Base-by-base conservation (phyloP, 495 filamentous ascomycete genomes). In the Xylaria castorea region DNA sequence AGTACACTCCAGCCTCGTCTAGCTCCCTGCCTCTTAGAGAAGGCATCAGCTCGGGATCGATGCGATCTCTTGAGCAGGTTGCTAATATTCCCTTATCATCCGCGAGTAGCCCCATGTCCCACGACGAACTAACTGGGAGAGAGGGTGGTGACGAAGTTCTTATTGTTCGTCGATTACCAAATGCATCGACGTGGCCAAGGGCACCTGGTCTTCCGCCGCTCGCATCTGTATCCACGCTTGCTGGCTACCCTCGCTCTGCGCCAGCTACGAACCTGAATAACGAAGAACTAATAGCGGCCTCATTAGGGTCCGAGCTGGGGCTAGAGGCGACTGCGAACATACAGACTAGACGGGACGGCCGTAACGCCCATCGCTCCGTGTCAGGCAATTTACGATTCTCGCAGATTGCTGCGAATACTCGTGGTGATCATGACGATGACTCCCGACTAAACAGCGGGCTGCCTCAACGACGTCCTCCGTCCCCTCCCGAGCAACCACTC, bases 111-210 rank as follows among this genome's bases (percentile, higher is more conserved):
- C 76, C 81, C 8, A 68, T 72, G 14, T 71, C 74, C 25, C 72
- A 61, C 36, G 71, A 69, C 48, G 71, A 66, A 63, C 36, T 55
- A 30, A 69, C 68, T 57, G 67, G 74, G n/a, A 66, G 67, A 14
- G 51, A 51, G 25, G 71, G 69, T 34, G 40, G 20, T 22, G 53
- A 25, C n/a, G 30, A 58, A 5, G 77, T 70, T 16, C 80, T 80
- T 0, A n/a, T 74, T 3, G 66, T 75, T 3, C 77, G 77, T 8
- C 80, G 79, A 3, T 75, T 86, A 38, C 81, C 80, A 6, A 85
- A 79, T 53, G 75, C 84, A 18, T 79, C 77, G 67, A 87, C 84
- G 16, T 87, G 85, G 85, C 85, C 85, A 32, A 74, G 76, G 25
- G 78, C 76, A n/a, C 78, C 80, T 20, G 66, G 74, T 18, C 68